Evolutionary conservation across 2,329 filamentous ascomycete species (phyloP), one percentile per base, ranked within the genome.

Genomic region (Neophaeococcomyces mojaviensis): DNA sequence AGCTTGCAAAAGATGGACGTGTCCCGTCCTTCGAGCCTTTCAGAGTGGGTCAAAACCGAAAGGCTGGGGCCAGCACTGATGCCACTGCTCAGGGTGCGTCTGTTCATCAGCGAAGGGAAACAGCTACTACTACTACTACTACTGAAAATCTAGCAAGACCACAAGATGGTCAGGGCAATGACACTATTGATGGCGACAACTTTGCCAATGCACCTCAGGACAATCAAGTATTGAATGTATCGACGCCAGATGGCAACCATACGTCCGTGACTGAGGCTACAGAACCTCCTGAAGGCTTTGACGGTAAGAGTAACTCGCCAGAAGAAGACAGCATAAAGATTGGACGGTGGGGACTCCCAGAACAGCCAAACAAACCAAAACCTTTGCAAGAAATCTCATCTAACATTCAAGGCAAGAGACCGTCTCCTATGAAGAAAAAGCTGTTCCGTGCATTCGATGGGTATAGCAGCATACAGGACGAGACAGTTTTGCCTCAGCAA

Each of bases 1-100:
- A 82, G 42, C 92, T 85, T 54, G 80, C 96, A 41, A 71, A 73
- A 44, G 62, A 59, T 37, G 58, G 77, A 24, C 62, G 69, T 44
- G 69, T 67, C 55, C 68, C 75, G 46, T 58, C 71, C 9, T 74
- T 73, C 40, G 63, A 68, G 18, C 41, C 41, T 13, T 44, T 36
- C 15, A 8, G 13, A 18, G 4, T 43, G 13, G 39, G 24, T 10
- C 24, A 28, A 10, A 5, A 28, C 24, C 24, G 10, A 28, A 28
- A 28, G 24, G 10, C 24, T 6, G 24, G 10, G 5, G 10, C 10
- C 24, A 10, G 10, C 10, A 5, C 24, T 10, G 24, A 5, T 28
- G 10, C 10, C 24, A 6, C 24, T 28, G 10, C 10, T 28, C 24
- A 28, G 5, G 24, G 10, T 28, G 10, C 5, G 10, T 28, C 24